A percentile compares a stretch with the other conserved stretches of the same genome.
These are phyloP conservation scores for Malassezia obtusa DNA, from an alignment of 1,284 basidiomycete genomes.

Conservation along the genomic window DNA sequence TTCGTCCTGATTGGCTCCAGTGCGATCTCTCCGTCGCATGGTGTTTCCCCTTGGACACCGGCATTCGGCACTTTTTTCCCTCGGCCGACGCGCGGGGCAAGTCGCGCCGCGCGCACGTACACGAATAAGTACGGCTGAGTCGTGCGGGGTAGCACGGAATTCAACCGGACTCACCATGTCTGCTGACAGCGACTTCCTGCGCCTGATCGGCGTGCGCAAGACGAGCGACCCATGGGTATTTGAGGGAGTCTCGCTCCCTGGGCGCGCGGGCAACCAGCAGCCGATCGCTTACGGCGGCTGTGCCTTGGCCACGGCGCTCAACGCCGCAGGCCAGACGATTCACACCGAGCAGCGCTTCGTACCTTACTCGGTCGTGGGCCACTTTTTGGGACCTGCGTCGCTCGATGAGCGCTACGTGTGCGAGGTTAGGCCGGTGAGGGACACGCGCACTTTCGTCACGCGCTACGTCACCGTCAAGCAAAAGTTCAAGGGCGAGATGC, in stretches of 20 bases:
- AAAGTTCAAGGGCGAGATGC: slow-evolving; percentile 19
- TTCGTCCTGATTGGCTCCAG: no score
- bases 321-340: slow-evolving; percentile 31
- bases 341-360: slow-evolving; percentile 17
- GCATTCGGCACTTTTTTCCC: no score
- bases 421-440: slow-evolving; percentile 22
- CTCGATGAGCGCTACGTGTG: slow-evolving; percentile 24
- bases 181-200: slow-evolving; percentile 15
- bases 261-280: slow-evolving; percentile 31
- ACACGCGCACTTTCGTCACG: slow-evolving; percentile 33
- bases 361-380: slow-evolving; percentile 31
- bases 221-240: slow-evolving; percentile 22
- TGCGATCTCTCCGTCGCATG: no score
- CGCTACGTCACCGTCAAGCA: slow-evolving; percentile 28
- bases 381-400: slow-evolving; percentile 30
- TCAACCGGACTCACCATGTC: no score
- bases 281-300: slow-evolving; percentile 40
- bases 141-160: no score
- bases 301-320: slow-evolving; percentile 22
- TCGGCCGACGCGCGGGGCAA: no score
- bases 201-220: slow-evolving; percentile 22
- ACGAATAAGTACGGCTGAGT: no score
- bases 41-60: no score
- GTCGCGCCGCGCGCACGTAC: no score
- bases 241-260: slow-evolving; percentile 21